Conservation (phyloP, 2,329 filamentous ascomycete genomes). For the Cladosporium sp. region DNA sequence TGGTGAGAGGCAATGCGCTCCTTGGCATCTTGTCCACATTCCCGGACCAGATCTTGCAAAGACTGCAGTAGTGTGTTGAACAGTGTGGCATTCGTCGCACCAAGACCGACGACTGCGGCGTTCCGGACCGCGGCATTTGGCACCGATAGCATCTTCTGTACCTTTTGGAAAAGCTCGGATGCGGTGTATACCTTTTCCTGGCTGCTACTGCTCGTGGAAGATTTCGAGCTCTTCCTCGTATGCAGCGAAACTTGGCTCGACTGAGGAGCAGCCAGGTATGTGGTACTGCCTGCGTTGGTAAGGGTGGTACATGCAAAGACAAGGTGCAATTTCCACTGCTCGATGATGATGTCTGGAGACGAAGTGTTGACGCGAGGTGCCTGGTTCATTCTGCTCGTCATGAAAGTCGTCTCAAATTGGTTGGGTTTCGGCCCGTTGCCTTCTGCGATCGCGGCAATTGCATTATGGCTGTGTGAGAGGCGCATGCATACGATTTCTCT, state of each 20-base stretch:
- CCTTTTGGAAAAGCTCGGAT: conserved; percentile 80
- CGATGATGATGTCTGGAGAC: conserved; percentile 84
- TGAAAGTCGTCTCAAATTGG: conserved; percentile 13
- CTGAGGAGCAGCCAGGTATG: conserved; percentile 37
- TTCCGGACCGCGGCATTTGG: conserved; percentile 78
- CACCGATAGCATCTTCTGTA: conserved; percentile 81
- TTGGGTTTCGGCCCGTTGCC: conserved; percentile 50
- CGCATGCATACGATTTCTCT: conserved; percentile 90
- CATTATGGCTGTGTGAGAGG: conserved; percentile 86
- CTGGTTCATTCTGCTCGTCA: conserved; percentile 47
- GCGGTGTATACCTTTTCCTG: conserved; percentile 84
- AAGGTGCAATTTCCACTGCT: conserved; percentile 97
- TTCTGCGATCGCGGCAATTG: conserved; percentile 75
- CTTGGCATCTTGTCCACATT: conserved; percentile 85
- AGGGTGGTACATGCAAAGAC: conserved; percentile 97
- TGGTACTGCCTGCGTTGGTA: conserved; percentile 63
- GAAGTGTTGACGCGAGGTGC: conserved; percentile 56
- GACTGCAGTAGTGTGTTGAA: conserved; percentile 89
- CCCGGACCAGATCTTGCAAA: conserved; percentile 77
- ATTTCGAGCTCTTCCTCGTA: conserved; percentile 74
- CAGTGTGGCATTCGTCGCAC: conserved; percentile 91
- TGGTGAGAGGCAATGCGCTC: conserved; percentile 72
- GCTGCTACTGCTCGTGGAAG: conserved; percentile 48
- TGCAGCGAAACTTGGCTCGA: conserved; percentile 61
- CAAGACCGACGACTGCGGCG: conserved; percentile 85